A percentile compares a stretch with the other conserved stretches of the same genome.
Evolutionary conservation across 257 asterid genomes (phyloP).

Genomic region (Solanum tarijense): DNA sequence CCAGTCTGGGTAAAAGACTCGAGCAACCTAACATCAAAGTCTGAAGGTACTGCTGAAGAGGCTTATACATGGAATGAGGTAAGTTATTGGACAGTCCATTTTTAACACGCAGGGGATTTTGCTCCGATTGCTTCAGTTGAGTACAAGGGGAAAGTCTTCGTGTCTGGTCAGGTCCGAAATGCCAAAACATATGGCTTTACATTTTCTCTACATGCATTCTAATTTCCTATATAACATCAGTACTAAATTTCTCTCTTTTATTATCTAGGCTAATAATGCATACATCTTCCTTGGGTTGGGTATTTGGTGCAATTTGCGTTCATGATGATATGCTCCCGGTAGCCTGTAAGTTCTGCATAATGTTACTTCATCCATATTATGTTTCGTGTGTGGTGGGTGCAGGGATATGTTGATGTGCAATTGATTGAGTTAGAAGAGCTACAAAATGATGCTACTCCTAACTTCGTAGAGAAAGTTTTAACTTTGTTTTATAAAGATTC

Average conservation of each 20-base stretch:
- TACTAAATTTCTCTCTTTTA: background rate
- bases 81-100: conserved; percentile 23
- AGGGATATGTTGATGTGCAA: conserved; percentile 76
- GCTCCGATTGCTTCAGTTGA: conserved; percentile 58
- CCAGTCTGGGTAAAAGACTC: background rate
- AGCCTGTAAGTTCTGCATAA: conserved; percentile 58
- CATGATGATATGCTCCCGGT: conserved; percentile 85
- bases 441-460: conserved; percentile 62
- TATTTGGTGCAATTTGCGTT: conserved; percentile 35
- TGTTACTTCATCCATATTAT: background rate
- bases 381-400: background rate
- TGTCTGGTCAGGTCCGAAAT: conserved; percentile 58
- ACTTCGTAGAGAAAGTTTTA: conserved; percentile 72
- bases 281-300: conserved; percentile 85
- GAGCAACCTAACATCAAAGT: background rate
- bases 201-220: background rate
- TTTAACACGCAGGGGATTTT: background rate
- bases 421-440: conserved; percentile 61
- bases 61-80: background rate
- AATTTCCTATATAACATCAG: background rate
- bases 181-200: background rate
- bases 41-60: background rate
- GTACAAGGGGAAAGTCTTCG: conserved; percentile 37
- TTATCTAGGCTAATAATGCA: conserved; percentile 67
- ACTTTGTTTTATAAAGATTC: conserved; percentile 59